These are phyloP conservation scores for Sporobolomyces phaffii DNA, from an alignment of 768 basidiomycete species.

Conservation along the genomic window DNA sequence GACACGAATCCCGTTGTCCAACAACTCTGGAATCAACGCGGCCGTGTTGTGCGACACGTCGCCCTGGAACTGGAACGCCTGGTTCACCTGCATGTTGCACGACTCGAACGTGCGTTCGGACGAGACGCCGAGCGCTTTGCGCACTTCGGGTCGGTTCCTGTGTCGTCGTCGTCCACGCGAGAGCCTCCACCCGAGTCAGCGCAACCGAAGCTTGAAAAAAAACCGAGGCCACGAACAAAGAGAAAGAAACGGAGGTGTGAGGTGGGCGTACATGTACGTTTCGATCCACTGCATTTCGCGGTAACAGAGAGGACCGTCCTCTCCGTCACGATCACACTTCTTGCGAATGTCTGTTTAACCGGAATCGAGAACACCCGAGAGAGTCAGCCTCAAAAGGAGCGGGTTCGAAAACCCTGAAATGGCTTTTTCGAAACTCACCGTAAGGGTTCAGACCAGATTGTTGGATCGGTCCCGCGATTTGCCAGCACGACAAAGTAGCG, in stretches of 20 bases:
- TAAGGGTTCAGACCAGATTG: conserved; percentile 76
- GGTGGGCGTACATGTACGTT: conserved; percentile 56
- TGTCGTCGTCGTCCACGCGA: too few species aligned
- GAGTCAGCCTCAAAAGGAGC: conserved; percentile 16
- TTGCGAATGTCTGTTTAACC: conserved; percentile 53
- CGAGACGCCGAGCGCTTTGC: conserved; percentile 71
- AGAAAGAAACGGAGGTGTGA: too few species aligned
- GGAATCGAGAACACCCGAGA: not conserved
- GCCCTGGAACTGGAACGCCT: conserved; percentile 62
- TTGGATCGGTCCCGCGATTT: conserved; percentile 65
- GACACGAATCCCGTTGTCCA: conserved; percentile 74
- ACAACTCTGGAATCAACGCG: conserved; percentile 66
- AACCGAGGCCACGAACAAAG: too few species aligned
- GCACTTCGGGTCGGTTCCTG: conserved; percentile 62
- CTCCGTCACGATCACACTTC: conserved; percentile 64
- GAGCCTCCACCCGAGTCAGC: too few species aligned
- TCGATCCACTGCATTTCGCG: conserved; percentile 79
- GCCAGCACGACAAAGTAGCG: conserved; percentile 47
- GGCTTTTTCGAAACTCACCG: conserved; percentile 53
- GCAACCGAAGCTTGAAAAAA: too few species aligned
- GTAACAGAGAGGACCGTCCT: conserved; percentile 53
- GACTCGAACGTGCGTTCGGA: conserved; percentile 57
- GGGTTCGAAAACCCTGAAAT: too few species aligned
- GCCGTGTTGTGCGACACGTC: conserved; percentile 82
- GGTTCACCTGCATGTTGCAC: conserved; percentile 71